A percentile compares a stretch with the other conserved stretches of the same genome.
Evolutionary conservation across 2,329 filamentous ascomycete genomes (phyloP).

Genomic region (Leptographium galeiforme): DNA sequence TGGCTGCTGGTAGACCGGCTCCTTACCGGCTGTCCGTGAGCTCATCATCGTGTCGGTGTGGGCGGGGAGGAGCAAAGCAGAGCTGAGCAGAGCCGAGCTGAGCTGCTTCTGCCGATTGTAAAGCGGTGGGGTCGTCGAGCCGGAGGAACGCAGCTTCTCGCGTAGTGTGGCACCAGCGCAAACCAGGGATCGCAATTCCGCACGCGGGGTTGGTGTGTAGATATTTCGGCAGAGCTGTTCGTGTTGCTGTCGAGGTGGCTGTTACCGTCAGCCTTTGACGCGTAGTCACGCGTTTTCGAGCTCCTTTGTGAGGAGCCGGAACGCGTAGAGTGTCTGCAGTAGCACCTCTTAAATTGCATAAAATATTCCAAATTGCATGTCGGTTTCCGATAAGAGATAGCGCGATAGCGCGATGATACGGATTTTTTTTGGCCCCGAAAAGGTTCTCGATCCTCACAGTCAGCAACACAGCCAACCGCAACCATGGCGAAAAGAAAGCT

Average conservation of each 20-base stretch:
- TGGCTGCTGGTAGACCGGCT: conserved; percentile 16
- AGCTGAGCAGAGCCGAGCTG: background rate
- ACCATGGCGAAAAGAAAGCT: conserved; percentile 2
- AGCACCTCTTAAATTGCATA: background rate
- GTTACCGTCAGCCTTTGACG: background rate
- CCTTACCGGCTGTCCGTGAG: conserved; percentile 11
- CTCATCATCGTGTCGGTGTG: conserved; percentile 11
- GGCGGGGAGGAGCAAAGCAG: background rate
- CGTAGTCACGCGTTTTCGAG: background rate
- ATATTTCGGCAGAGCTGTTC: no score
- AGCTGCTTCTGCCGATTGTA: no score
- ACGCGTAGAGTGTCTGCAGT: conserved; percentile 13
- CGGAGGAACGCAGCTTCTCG: no score
- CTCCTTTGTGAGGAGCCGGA: background rate
- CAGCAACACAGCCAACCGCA: background rate
- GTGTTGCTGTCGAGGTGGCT: no score
- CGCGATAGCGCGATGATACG: no score
- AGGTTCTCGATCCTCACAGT: background rate
- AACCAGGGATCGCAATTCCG: no score
- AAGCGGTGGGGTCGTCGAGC: no score
- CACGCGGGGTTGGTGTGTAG: no score
- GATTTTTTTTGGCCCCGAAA: background rate
- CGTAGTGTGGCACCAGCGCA: no score
- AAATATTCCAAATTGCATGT: background rate
- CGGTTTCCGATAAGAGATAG: conserved; percentile 2